These are phyloP conservation scores for Xylariales sp. DNA, from an alignment of 2,329 filamentous ascomycete genomes.

Conservation along the genomic window DNA sequence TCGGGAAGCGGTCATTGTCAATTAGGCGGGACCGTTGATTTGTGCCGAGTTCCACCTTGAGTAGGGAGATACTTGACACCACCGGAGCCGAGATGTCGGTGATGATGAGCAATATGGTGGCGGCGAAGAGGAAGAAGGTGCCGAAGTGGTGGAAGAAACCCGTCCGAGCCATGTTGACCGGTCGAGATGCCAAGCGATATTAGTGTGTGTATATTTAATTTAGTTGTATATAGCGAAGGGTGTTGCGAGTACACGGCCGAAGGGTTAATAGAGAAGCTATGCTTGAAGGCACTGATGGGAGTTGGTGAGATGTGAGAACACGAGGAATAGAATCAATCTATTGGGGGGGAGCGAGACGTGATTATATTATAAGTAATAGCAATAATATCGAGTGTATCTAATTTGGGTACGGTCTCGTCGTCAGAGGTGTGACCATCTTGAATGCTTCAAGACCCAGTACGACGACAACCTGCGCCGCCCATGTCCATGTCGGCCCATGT, in stretches of 20 bases:
- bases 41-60: slow-evolving; percentile 54
- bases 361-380: slow-evolving; percentile 15
- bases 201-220: neutral
- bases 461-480: slow-evolving; percentile 21
- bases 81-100: slow-evolving; percentile 60
- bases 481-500: neutral
- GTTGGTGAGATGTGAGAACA: slow-evolving; percentile 16
- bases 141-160: slow-evolving; percentile 57
- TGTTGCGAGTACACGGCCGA: slow-evolving; percentile 12
- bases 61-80: slow-evolving; percentile 55
- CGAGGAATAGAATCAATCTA: neutral
- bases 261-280: slow-evolving; percentile 7
- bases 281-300: neutral
- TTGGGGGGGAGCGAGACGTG: slow-evolving; percentile 9
- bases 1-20: slow-evolving; percentile 38
- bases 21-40: slow-evolving; percentile 11
- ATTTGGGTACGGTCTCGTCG: slow-evolving; percentile 9
- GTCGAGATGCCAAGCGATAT: slow-evolving; percentile 12
- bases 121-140: slow-evolving; percentile 57
- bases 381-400: slow-evolving; percentile 6
- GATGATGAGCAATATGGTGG: slow-evolving; percentile 59
- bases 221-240: neutral
- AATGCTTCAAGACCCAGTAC: slow-evolving; percentile 8
- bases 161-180: slow-evolving; percentile 46
- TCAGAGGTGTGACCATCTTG: slow-evolving; percentile 24